Conservation (phyloP, 1,284 basidiomycete species). For the Albatrellus sp. region DNA sequence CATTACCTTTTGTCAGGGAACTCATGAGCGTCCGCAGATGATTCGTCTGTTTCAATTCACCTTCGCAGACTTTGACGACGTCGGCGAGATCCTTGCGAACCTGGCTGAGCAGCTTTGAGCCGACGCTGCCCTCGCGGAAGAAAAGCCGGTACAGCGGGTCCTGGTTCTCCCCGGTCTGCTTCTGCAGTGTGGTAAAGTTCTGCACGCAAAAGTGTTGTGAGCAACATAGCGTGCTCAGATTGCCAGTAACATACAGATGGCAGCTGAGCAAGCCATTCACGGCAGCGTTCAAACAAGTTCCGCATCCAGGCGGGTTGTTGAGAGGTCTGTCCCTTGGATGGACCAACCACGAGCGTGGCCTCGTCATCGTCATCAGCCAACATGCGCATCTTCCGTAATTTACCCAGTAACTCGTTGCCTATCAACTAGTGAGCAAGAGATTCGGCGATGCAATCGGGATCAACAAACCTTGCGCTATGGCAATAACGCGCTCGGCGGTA, state of each 20-base stretch:
- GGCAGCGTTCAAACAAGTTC: conserved; percentile 63
- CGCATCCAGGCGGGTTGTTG: conserved; percentile 93
- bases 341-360: conserved; percentile 29
- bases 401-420: conserved; percentile 77
- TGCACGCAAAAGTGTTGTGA: conserved; percentile 18
- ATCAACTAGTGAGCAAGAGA: conserved; percentile 11
- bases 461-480: conserved; percentile 71
- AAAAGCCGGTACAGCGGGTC: conserved; percentile 85
- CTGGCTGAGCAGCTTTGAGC: conserved; percentile 60
- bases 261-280: conserved; percentile 70
- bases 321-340: conserved; percentile 47
- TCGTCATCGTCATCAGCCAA: conserved; percentile 82
- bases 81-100: conserved; percentile 74
- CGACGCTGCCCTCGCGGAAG: conserved; percentile 77
- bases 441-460: conserved; percentile 1
- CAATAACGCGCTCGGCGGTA: conserved; percentile 84
- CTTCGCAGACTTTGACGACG: conserved; percentile 76
- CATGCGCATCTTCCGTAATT: conserved; percentile 86
- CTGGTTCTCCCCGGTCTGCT: conserved; percentile 54
- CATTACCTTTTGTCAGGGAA: conserved; percentile 72
- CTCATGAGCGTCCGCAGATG: conserved; percentile 83
- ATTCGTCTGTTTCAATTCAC: conserved; percentile 87
- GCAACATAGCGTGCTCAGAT: conserved; percentile 2
- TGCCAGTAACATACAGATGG: conserved; percentile 45
- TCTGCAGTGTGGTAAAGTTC: conserved; percentile 52